Evolutionary conservation across 805 yeast genomes (phyloP), one percentile per base, ranked within the genome.

Genomic region (Candida incommunis): DNA sequence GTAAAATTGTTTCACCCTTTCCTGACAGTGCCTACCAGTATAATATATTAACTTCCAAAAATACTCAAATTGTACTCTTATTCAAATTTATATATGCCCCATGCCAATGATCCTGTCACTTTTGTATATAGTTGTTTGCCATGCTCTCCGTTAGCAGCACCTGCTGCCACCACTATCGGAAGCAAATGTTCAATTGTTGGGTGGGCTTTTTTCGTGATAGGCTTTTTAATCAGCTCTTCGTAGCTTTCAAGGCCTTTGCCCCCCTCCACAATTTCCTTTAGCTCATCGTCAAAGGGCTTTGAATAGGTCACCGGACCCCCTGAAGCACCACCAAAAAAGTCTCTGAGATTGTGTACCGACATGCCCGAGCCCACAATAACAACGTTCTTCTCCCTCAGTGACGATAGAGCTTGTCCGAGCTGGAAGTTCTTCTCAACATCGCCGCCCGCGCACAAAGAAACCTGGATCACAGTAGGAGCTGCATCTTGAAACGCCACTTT

Each of bases 311-410:
- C 13, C 18, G 37, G 18, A 4, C 37, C 37, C 7, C 27, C 27
- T 9, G 11, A 13, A 11, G 5, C 7, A 4, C 20, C 37, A 18
- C 20, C 20, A 4, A 11, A 18, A 9, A 9, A 31, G 46, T 81
- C 87, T 29, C 75, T 50, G 40, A 83, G 66, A 55, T 83, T 84
- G 60, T 83, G 94, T 21, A 82, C 92, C 3, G 85, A 69, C 83
- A 81, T 80, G 3, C 94, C 94, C 0, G 88, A 80, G 45, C 76
- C 71, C 3, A 83, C 58, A 2, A 83, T 63, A 45, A 75, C 47
- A 21, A 74, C 76, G 43, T 72, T 74, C 43, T 72, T 60, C 1
- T 68, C 64, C 49, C 87, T 67, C 50, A 76, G 72, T 27, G 67
- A 63, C 15, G 70, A 55, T 43, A 83, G 61, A 0, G 66, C 69